A percentile compares a stretch with the other conserved stretches of the same genome.
phyloP scores from a whole-genome alignment of 768 basidiomycete genomes.

The Cantharellus cinnabarinus region DNA sequence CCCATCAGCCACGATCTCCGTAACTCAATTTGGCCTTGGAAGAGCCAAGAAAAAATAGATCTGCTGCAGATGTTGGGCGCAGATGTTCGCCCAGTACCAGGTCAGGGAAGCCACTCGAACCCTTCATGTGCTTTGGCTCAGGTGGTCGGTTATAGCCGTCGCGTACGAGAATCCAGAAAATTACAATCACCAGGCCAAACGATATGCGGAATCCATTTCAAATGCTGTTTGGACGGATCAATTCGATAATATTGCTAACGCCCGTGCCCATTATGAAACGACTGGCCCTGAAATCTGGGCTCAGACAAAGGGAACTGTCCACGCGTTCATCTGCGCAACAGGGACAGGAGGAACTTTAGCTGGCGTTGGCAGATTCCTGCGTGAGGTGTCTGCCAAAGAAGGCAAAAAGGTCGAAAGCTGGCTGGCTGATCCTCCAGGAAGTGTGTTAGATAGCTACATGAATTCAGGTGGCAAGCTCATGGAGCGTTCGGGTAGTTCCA shows the following conservation, averaged over 20 bases:
- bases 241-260: slow-evolving; percentile 91
- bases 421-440: slow-evolving; percentile 95
- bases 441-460: slow-evolving; percentile 70
- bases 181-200: slow-evolving; percentile 95
- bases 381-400: slow-evolving; percentile 40
- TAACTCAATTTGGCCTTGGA: slow-evolving; percentile 4
- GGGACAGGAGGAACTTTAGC: slow-evolving; percentile 95
- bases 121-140: background rate
- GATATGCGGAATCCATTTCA: slow-evolving; percentile 46
- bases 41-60: slow-evolving; percentile 98
- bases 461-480: slow-evolving; percentile 54
- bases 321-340: slow-evolving; percentile 87
- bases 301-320: slow-evolving; percentile 56
- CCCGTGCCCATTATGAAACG: slow-evolving; percentile 64
- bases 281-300: slow-evolving; percentile 97
- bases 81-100: slow-evolving; percentile 83
- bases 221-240: slow-evolving; percentile 97
- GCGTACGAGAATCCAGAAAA: slow-evolving; percentile 87
- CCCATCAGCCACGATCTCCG: background rate
- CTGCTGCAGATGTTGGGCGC: slow-evolving; percentile 93
- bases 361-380: slow-evolving; percentile 65
- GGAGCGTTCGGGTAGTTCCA: slow-evolving; percentile 69
- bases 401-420: slow-evolving; percentile 62
- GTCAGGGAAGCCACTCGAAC: background rate
- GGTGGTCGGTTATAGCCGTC: slow-evolving; percentile 31